These are phyloP conservation scores for Lipomyces japonicus DNA, from an alignment of 805 yeast species.

Conservation along the genomic window DNA sequence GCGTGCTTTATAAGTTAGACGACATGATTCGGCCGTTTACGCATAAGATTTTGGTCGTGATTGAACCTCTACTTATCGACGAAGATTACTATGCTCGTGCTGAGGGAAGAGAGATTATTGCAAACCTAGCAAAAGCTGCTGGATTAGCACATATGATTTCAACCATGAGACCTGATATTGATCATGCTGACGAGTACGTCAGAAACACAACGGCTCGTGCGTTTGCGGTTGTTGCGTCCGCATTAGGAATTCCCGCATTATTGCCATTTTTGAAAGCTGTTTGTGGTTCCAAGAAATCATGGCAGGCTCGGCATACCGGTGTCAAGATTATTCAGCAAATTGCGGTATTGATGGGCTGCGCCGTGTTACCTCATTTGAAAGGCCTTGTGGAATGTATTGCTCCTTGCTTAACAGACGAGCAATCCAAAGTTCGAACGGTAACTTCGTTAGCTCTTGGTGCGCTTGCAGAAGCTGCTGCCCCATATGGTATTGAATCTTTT, in stretches of 20 bases:
- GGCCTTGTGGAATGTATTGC: slow-evolving; percentile 60
- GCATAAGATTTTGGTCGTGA: slow-evolving; percentile 64
- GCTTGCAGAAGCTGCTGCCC: slow-evolving; percentile 75
- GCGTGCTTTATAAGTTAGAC: slow-evolving; percentile 64
- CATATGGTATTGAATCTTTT: slow-evolving; percentile 88
- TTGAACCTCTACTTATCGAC: slow-evolving; percentile 75
- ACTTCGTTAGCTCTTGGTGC: slow-evolving; percentile 70
- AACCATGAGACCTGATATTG: slow-evolving; percentile 75
- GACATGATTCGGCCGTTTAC: slow-evolving; percentile 67
- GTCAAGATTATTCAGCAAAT: slow-evolving; percentile 71
- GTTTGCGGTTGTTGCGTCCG: slow-evolving; percentile 76
- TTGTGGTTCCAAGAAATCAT: slow-evolving; percentile 66
- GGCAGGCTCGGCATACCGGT: slow-evolving; percentile 85
- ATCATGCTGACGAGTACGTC: slow-evolving; percentile 74
- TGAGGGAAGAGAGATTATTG: slow-evolving; percentile 75
- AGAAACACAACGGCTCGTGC: slow-evolving; percentile 73
- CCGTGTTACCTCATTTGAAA: slow-evolving; percentile 68
- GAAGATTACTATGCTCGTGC: slow-evolving; percentile 69
- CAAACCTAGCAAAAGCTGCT: slow-evolving; percentile 71
- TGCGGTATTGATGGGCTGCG: slow-evolving; percentile 63
- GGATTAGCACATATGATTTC: slow-evolving; percentile 80
- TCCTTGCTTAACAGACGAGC: slow-evolving; percentile 62
- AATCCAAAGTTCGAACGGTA: slow-evolving; percentile 59
- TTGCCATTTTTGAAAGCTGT: slow-evolving; percentile 82
- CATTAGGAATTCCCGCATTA: slow-evolving; percentile 67